Evolutionary conservation across 192 early-diverging fungal species (phyloP).

Genomic region (Coemansia sp.): DNA sequence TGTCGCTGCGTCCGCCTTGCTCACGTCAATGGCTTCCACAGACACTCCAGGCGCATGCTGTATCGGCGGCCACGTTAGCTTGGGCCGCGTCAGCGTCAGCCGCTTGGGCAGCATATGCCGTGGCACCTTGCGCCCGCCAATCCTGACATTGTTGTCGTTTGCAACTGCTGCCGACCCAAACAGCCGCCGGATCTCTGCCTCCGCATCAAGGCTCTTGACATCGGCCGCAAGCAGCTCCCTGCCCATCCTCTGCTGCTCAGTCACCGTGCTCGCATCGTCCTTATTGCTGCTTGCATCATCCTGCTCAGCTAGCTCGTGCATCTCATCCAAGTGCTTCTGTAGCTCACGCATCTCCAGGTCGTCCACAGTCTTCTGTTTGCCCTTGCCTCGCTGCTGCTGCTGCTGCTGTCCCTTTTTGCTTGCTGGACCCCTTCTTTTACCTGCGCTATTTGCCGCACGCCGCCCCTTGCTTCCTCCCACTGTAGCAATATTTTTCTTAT

Average conservation of each 20-base stretch:
- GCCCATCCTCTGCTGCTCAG: slow-evolving; percentile 38
- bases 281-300: not conserved
- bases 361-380: not conserved
- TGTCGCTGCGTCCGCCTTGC: slow-evolving; percentile 53
- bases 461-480: slow-evolving; percentile 2
- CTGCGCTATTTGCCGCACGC: not conserved
- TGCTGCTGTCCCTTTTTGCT: not conserved
- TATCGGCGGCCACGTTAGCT: slow-evolving; percentile 69
- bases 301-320: slow-evolving; percentile 16
- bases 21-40: slow-evolving; percentile 51
- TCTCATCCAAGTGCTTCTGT: slow-evolving; percentile 37
- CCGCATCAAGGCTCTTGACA: slow-evolving; percentile 70
- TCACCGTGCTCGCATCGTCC: slow-evolving; percentile 20
- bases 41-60: slow-evolving; percentile 41
- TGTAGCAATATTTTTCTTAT: not conserved
- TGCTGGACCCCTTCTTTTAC: slow-evolving; percentile 6
- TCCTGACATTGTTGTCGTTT: not conserved
- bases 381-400: not conserved
- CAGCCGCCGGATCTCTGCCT: slow-evolving; percentile 84
- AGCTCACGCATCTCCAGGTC: slow-evolving; percentile 48
- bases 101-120: slow-evolving; percentile 14
- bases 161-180: slow-evolving; percentile 79
- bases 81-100: slow-evolving; percentile 68
- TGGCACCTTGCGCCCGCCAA: slow-evolving; percentile 7
- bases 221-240: slow-evolving; percentile 56